phyloP scores from a whole-genome alignment of 345 rosid genomes.

The Acer yangbiense region DNA sequence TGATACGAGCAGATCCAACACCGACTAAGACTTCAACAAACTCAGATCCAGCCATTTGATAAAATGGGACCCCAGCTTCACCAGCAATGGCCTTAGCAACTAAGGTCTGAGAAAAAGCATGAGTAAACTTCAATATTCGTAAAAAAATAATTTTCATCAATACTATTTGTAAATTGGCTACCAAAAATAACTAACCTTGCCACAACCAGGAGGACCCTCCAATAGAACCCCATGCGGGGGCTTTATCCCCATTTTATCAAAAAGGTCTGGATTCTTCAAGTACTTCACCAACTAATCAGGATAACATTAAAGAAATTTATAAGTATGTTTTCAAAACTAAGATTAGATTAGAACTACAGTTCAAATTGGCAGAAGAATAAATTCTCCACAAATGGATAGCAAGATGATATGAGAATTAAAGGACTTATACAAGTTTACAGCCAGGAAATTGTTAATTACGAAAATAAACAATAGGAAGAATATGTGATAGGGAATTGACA shows the following conservation, averaged over 20 bases:
- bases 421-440: neutral
- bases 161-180: slow-evolving; percentile 11
- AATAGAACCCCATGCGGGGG: slow-evolving; percentile 98
- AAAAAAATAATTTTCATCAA: slow-evolving; percentile 18
- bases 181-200: slow-evolving; percentile 62
- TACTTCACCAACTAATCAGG: slow-evolving; percentile 78
- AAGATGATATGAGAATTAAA: neutral
- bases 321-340: slow-evolving; percentile 13
- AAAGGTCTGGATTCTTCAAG: slow-evolving; percentile 91
- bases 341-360: neutral
- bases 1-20: slow-evolving; percentile 95
- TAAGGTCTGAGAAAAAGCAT: slow-evolving; percentile 61
- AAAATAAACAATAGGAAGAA: neutral
- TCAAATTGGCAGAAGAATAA: neutral
- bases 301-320: slow-evolving; percentile 5
- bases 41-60: slow-evolving; percentile 98
- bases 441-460: neutral
- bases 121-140: slow-evolving; percentile 15
- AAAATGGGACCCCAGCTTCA: slow-evolving; percentile 97
- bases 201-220: slow-evolving; percentile 97
- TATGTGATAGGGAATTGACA: neutral
- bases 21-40: slow-evolving; percentile 97
- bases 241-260: slow-evolving; percentile 92
- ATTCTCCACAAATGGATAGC: neutral
- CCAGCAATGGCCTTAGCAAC: slow-evolving; percentile 98